A percentile compares a stretch with the other conserved stretches of the same genome.
Conservation (phyloP, 192 early-diverging fungal genomes). For the Geranomyces michiganensis region DNA sequence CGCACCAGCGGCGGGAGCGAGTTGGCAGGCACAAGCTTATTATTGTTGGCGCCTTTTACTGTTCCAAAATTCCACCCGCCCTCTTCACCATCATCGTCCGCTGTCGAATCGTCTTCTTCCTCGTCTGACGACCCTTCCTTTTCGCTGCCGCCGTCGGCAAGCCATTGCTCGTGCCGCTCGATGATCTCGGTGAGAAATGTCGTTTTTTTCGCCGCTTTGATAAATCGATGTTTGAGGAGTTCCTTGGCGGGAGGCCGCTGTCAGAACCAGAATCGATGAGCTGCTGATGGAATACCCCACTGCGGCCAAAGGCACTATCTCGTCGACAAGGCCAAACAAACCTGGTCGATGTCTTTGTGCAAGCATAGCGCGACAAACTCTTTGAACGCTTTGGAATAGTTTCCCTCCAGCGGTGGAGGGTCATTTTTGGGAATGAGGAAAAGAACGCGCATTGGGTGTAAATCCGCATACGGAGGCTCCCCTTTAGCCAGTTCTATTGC, state of each 20-base stretch:
- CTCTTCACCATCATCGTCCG: slow-evolving; percentile 22
- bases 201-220: slow-evolving; percentile 79
- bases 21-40: slow-evolving; percentile 20
- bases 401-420: slow-evolving; percentile 77
- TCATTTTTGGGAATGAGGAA: slow-evolving; percentile 91
- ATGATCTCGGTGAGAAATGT: slow-evolving; percentile 85
- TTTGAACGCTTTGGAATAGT: slow-evolving; percentile 79
- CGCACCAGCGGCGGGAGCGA: slow-evolving; percentile 5
- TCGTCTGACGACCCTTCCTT: slow-evolving; percentile 27
- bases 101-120: slow-evolving; percentile 14
- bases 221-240: slow-evolving; percentile 85
- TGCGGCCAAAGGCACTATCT: background rate
- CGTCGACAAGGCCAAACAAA: too few relatives aligned
- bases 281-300: background rate
- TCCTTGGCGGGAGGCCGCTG: slow-evolving; percentile 89
- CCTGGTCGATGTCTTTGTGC: slow-evolving; percentile 79
- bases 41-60: slow-evolving; percentile 8
- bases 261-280: background rate
- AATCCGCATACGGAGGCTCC: slow-evolving; percentile 53
- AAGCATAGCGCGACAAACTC: slow-evolving; percentile 89
- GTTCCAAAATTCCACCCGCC: slow-evolving; percentile 53
- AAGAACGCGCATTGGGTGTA: slow-evolving; percentile 57
- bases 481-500: slow-evolving; percentile 92
- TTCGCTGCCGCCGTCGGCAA: slow-evolving; percentile 47
- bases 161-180: slow-evolving; percentile 80